These are phyloP conservation scores for Neolentinus lepideus DNA, from an alignment of 1,284 basidiomycete genomes.

Conservation along the genomic window DNA sequence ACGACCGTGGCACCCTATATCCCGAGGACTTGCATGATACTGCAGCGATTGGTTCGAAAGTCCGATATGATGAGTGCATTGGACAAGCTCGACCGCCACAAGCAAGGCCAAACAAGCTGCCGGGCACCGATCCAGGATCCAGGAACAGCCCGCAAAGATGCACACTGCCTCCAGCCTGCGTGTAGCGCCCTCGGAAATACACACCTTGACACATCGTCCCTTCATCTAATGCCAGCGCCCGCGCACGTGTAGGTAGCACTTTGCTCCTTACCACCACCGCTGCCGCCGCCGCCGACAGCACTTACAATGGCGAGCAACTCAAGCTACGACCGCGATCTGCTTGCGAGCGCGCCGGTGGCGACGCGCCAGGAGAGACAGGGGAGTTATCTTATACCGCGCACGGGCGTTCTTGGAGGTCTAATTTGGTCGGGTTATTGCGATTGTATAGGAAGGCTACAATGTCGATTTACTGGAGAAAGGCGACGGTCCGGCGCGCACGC, in stretches of 20 bases:
- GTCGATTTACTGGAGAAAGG: background rate
- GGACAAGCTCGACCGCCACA: too few species aligned
- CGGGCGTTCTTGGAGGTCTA: background rate
- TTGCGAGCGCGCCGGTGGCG: background rate
- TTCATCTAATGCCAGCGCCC: background rate
- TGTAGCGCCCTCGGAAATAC: background rate
- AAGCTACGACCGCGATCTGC: background rate
- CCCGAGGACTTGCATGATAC: too few species aligned
- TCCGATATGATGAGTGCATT: too few species aligned
- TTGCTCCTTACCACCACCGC: background rate
- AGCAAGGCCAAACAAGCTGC: too few species aligned
- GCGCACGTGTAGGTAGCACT: background rate
- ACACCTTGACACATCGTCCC: too few species aligned
- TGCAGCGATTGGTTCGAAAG: too few species aligned
- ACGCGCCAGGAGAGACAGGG: background rate
- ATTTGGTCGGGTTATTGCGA: background rate
- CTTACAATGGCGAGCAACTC: background rate
- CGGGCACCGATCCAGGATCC: too few species aligned
- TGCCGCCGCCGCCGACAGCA: background rate
- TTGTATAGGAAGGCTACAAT: background rate
- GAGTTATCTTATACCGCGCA: background rate
- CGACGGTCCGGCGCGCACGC: background rate
- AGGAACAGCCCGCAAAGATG: too few species aligned
- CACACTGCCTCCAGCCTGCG: too few species aligned
- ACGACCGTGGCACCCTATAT: too few species aligned